Evolutionary conservation across 1,139 yeast species (phyloP).

Genomic region (Ogataea hybrid): DNA sequence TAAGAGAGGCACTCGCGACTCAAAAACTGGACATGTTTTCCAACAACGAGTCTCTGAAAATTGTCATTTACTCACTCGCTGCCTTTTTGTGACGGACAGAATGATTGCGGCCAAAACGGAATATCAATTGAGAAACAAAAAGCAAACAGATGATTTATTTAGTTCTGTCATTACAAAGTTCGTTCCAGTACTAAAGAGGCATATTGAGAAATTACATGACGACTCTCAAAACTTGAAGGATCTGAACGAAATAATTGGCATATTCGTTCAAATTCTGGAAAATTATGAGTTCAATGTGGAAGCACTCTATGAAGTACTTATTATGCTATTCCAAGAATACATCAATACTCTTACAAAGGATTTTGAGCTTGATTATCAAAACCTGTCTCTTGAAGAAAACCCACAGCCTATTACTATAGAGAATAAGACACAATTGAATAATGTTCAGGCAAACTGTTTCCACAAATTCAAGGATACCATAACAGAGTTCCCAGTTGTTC

Average conservation of each 20-base stretch:
- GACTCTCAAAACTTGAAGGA: conserved; percentile 39
- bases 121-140: conserved; percentile 51
- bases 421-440: conserved; percentile 57
- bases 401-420: conserved; percentile 82
- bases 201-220: conserved; percentile 30
- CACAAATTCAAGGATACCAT: conserved; percentile 49
- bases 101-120: conserved; percentile 58
- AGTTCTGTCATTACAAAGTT: conserved; percentile 61
- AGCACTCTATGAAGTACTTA: conserved; percentile 61
- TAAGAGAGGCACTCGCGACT: conserved; percentile 26
- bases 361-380: conserved; percentile 61
- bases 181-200: conserved; percentile 49
- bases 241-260: conserved; percentile 62
- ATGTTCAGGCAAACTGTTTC: conserved; percentile 68
- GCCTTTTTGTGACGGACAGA: conserved; percentile 82
- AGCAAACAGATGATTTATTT: conserved; percentile 75
- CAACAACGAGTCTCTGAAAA: conserved; percentile 43
- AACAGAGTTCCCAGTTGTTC: conserved; percentile 59
- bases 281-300: conserved; percentile 61
- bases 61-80: conserved; percentile 59
- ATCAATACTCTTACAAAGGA: conserved; percentile 54
- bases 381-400: conserved; percentile 72
- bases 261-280: conserved; percentile 76
- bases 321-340: conserved; percentile 58
- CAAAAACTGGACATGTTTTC: conserved; percentile 21